Conservation (phyloP, 768 basidiomycete species). For the Agaricus subrufescens region DNA sequence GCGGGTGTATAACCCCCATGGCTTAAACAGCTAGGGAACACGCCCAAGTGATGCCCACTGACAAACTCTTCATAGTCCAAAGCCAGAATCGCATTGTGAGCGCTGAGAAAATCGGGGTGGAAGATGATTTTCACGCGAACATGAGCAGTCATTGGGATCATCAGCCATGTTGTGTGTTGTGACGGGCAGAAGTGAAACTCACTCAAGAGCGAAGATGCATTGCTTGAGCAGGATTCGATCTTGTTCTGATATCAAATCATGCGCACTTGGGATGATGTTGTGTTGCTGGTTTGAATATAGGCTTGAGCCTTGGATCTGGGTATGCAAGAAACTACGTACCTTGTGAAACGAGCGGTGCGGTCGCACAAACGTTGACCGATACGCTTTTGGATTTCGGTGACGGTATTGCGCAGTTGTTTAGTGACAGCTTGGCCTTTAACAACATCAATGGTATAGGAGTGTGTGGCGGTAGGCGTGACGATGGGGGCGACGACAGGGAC, state of each 20-base stretch:
- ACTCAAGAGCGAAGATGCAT: constrained; percentile 92
- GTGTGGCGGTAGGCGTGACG: constrained; percentile 95
- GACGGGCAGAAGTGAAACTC: constrained; percentile 88
- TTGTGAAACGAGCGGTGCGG: constrained; percentile 88
- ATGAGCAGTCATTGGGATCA: constrained; percentile 69
- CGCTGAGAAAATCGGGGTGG: constrained; percentile 97
- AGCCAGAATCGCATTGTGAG: constrained; percentile 95
- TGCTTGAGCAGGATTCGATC: constrained; percentile 94
- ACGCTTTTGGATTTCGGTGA: constrained; percentile 91
- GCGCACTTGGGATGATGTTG: constrained; percentile 67
- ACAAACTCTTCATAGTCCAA: constrained; percentile 99
- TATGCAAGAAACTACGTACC: constrained; percentile 40
- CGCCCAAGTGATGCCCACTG: constrained; percentile 94
- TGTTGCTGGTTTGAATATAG: constrained; percentile 44
- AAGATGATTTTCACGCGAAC: constrained; percentile 98
- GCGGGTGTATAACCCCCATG: constrained; percentile 95
- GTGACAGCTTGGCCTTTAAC: constrained; percentile 96
- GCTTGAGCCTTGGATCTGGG: neutral
- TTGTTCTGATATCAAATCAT: constrained; percentile 79
- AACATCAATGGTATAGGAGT: constrained; percentile 96
- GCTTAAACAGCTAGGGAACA: constrained; percentile 97
- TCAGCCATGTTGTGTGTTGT: constrained; percentile 99
- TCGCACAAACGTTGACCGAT: constrained; percentile 92
- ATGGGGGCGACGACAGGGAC: constrained; percentile 96
- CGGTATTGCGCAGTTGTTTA: constrained; percentile 92